Evolutionary conservation across 805 yeast species (phyloP).

Genomic region (Saturnispora quitensis): DNA sequence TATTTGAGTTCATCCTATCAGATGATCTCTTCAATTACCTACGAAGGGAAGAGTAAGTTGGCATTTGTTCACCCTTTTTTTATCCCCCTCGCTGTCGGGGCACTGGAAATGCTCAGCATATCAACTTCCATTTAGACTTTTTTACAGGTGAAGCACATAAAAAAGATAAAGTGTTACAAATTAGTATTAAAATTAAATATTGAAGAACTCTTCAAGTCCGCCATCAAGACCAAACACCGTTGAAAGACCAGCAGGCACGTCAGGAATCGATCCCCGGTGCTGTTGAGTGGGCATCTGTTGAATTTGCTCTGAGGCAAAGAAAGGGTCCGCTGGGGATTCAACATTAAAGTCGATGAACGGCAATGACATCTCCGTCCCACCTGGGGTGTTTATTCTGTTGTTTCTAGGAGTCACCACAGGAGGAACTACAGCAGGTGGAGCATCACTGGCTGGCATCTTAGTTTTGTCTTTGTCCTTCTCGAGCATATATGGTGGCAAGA

Average conservation of each 20-base stretch:
- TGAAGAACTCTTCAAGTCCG: not conserved
- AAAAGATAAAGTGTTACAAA: not conserved
- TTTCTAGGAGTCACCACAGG: slow-evolving; percentile 12
- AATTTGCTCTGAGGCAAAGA: not conserved
- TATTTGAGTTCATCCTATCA: not conserved
- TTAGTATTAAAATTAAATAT: not conserved
- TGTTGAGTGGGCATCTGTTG: not conserved
- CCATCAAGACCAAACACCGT: slow-evolving; percentile 1
- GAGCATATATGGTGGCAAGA: slow-evolving; percentile 78
- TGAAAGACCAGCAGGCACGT: slow-evolving; percentile 4
- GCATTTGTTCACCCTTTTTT: not conserved
- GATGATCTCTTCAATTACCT: not conserved
- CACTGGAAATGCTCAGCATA: not conserved
- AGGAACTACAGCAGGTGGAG: slow-evolving; percentile 17
- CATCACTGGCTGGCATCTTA: not conserved
- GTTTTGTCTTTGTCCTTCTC: slow-evolving; percentile 16
- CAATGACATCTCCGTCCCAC: not conserved
- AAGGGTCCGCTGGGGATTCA: not conserved
- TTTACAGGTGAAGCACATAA: not conserved
- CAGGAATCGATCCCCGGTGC: not conserved
- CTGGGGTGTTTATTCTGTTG: not conserved
- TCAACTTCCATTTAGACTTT: not conserved
- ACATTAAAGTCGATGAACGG: not conserved
- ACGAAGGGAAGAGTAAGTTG: not conserved
- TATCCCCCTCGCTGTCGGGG: not conserved